Evolutionary conservation across 2,329 filamentous ascomycete genomes (phyloP), one percentile per base, ranked within the genome.

Genomic region (Phoma sp.): DNA sequence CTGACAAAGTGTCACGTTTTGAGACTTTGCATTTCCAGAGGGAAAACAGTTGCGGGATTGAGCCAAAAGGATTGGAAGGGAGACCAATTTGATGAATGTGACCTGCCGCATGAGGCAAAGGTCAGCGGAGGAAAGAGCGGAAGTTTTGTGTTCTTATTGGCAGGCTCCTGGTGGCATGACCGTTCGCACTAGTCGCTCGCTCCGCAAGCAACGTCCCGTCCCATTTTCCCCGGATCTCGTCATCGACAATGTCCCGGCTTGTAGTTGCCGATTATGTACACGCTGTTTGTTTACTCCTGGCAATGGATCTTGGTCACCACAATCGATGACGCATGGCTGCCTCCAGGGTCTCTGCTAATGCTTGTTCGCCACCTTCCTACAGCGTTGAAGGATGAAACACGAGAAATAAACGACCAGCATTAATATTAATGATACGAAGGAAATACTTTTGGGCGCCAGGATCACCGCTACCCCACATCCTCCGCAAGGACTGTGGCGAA

Each of bases 391-490:
- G 15, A 9, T 4, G 25, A 32, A n/a, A 10, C 33, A n/a, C 25
- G 31, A 27, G 17, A 19, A 9, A 2, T 35, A 17, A 21, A 19
- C 19, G n/a, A 10, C 25, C 10, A 29, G 21, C 10, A 29, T 41
- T 10, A 6, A 33, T 41, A 33, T 17, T 27, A 15, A 12, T 32
- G 19, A 43, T 51, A 55, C 41, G 37, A 41, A 29, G 10, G 8
- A 36, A 15, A 25, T 22, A 19, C 19, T 39, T 27, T 4, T 10
- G 4, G 6, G 9, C 12, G 33, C 44, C 17, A 40, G 12, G 29
- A 27, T 4, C 15, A 5, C 3, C 39, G 22, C 31, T 46, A 50
- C 52, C 39, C 52, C 46, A 45, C 41, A 49, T 17, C n/a, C 40
- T 45, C 45, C 13, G 29, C 27, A 32, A 24, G n/a, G 21, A 39